Evolutionary conservation across 306 rosid genomes (phyloP).

Genomic region (Argentina anserina): DNA sequence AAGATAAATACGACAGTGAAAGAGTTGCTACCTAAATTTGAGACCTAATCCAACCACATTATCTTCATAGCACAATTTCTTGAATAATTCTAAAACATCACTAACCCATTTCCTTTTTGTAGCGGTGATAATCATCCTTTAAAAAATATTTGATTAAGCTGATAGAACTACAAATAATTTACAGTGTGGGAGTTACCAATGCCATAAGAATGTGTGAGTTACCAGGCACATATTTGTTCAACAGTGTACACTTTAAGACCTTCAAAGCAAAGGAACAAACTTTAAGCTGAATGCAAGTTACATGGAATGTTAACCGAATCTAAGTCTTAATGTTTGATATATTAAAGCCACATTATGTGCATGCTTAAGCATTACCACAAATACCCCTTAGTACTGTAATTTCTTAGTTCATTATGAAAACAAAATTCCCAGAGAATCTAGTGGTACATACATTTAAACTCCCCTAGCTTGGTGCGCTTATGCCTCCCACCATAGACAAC

Average conservation of each 20-base stretch:
- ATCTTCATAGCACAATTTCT: neutral
- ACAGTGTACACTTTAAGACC: conserved; percentile 40
- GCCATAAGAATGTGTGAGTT: conserved; percentile 2
- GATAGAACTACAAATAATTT: neutral
- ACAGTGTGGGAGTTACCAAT: neutral
- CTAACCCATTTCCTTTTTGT: neutral
- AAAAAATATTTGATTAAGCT: too few species aligned
- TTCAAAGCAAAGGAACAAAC: conserved; percentile 18
- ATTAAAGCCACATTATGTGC: too few species aligned
- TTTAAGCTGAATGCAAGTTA: neutral
- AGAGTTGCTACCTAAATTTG: neutral
- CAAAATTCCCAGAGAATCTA: neutral
- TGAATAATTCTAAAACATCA: neutral
- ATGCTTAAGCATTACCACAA: too few species aligned
- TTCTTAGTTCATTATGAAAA: neutral
- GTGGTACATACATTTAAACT: conserved; percentile 42
- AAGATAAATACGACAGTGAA: conserved; percentile 1
- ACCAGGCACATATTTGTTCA: conserved; percentile 54
- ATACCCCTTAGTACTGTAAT: neutral
- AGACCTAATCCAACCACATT: neutral
- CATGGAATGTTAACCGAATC: neutral
- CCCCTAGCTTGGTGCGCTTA: conserved; percentile 40
- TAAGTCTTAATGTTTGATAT: neutral
- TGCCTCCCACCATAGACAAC: conserved; percentile 49
- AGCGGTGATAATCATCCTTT: too few species aligned